phyloP scores from a whole-genome alignment of 495 filamentous ascomycete species.

The Usnea hakonensis region DNA sequence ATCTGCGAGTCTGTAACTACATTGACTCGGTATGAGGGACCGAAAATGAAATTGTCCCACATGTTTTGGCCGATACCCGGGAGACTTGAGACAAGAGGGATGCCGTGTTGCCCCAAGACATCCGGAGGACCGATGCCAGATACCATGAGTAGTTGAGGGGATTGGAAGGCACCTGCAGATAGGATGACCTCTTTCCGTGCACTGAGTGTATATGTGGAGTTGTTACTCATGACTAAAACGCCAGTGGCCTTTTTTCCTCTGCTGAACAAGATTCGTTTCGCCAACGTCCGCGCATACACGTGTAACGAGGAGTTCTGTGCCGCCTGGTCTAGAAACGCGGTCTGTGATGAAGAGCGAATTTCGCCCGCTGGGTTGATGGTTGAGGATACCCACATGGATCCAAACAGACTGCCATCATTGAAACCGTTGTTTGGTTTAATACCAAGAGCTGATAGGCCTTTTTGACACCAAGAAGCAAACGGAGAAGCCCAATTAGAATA shows the following conservation, averaged over 20 bases:
- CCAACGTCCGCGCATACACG: slow-evolving; percentile 11
- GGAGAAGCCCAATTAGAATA: slow-evolving; percentile 30
- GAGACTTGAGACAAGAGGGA: slow-evolving; percentile 31
- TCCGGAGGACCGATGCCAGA: slow-evolving; percentile 50
- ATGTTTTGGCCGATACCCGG: slow-evolving; percentile 49
- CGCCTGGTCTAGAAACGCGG: slow-evolving; percentile 26
- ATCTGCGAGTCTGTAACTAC: slow-evolving; percentile 16
- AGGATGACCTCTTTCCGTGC: slow-evolving; percentile 49
- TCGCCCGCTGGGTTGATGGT: slow-evolving; percentile 24
- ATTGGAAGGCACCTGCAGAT: slow-evolving; percentile 49
- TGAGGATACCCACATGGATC: slow-evolving; percentile 13
- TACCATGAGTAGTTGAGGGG: slow-evolving; percentile 52
- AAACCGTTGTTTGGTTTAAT: slow-evolving; percentile 29
- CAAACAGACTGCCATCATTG: slow-evolving; percentile 31
- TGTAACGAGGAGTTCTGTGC: slow-evolving; percentile 19
- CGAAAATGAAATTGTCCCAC: slow-evolving; percentile 23
- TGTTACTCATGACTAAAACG: slow-evolving; percentile 19
- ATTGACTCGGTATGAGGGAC: slow-evolving; percentile 21
- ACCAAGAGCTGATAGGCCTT: slow-evolving; percentile 32
- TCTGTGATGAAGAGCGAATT: slow-evolving; percentile 24
- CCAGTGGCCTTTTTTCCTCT: slow-evolving; percentile 5
- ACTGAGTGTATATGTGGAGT: background rate
- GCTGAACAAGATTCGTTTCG: slow-evolving; percentile 18
- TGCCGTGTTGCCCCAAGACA: slow-evolving; percentile 28
- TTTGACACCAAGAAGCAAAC: slow-evolving; percentile 30